Evolutionary conservation across 257 asterid species (phyloP).

Genomic region (Salvia miltiorrhiza): DNA sequence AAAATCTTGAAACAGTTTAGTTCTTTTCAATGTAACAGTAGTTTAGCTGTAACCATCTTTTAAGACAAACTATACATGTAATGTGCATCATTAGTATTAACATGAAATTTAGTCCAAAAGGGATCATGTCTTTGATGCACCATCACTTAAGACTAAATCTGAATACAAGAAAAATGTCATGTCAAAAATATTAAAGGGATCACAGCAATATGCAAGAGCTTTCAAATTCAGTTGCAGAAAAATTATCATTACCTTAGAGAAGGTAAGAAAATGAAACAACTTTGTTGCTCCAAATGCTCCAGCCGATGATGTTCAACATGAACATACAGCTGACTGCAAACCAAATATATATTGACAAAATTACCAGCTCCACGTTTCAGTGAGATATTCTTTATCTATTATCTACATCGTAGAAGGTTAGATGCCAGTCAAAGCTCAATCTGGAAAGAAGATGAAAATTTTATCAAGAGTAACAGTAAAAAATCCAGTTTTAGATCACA

Average conservation of each 20-base stretch:
- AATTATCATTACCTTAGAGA: neutral
- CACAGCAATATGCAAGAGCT: neutral
- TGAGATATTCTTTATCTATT: neutral
- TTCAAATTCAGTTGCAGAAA: neutral
- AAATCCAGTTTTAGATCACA: neutral
- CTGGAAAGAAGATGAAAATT: too few species aligned
- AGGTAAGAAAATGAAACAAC: neutral
- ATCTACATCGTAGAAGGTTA: neutral
- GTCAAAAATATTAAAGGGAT: neutral
- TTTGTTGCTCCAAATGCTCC: conserved; percentile 3
- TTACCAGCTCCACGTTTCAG: neutral
- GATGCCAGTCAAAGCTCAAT: neutral
- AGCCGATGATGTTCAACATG: neutral
- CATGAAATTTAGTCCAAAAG: neutral
- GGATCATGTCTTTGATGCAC: neutral
- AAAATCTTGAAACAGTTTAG: neutral
- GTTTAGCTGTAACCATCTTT: neutral
- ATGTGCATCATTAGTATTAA: neutral
- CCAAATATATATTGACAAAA: neutral
- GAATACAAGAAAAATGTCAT: neutral
- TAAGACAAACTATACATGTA: neutral
- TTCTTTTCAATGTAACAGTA: neutral
- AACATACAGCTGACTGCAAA: neutral
- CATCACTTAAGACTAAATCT: neutral
- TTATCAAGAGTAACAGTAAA: neutral